Base-by-base conservation (phyloP, 257 asterid genomes). In the Anisodus acutangulus region DNA sequence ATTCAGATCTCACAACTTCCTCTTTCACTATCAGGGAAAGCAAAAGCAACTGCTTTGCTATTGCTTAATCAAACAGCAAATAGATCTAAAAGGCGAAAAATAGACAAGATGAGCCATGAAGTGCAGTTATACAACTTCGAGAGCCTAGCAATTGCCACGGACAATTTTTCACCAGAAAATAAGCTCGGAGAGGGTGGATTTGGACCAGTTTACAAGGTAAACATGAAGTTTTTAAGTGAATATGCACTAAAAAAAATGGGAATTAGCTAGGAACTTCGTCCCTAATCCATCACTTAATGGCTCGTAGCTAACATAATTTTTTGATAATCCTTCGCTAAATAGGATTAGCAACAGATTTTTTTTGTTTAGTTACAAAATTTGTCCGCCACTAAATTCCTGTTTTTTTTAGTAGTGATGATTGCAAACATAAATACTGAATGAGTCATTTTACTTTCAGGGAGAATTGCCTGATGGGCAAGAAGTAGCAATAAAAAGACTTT, bases 131-230 rank as follows among this genome's bases (percentile, higher is more conserved):
- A 41, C 76, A 81, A 16, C 58, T 35, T 81, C 41, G 43, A 81
- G 31, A 81, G 47, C 84, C 19, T 81, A 43, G 45, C 57, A 59
- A 81, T 81, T 3, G 60, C 76, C 26, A 81, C 76, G 17, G 26
- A 43, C 60, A 60, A 81, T 43, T 81, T 81, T 57, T 81, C 84
- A 41, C 41, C 54, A 1, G 59, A 59, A 62, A 81, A 64, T 62
- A 81, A 59, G 76, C 84, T 81, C 2, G 84, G 84, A 2, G 72
- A 62, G 39, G 74, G 84, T 11, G 84, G 84, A 41, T 81, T 81
- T 17, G 84, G 84, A 81, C 84, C 60, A 0, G 84, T 81, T 19
- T 81, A 81, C 84, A 81, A 81, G 84, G 76, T 81, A 19, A 19
- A 49, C 45, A 4, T 81, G 41, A 41, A 19, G 2, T 0, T 64